Conservation (phyloP, 164 flowering plant genomes). For the Houttuynia cordata region DNA sequence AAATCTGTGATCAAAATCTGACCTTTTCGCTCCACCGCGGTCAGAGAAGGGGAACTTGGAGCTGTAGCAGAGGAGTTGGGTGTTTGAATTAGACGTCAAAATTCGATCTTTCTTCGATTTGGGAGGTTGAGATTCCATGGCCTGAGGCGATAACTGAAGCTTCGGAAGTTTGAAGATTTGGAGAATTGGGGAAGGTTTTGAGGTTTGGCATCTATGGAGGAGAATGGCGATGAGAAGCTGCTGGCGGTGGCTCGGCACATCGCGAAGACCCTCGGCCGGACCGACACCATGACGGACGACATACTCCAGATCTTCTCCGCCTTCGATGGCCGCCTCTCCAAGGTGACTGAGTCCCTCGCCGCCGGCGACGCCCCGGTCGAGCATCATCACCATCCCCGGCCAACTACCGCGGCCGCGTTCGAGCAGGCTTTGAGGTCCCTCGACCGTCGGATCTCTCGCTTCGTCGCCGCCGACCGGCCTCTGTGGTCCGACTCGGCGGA, state of each 20-base stretch:
- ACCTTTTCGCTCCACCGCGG: too few relatives aligned
- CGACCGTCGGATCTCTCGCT: conserved; percentile 56
- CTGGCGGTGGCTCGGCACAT: conserved; percentile 88
- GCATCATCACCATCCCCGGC: conserved; percentile 1
- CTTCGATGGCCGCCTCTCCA: conserved; percentile 77
- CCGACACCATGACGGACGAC: conserved; percentile 75
- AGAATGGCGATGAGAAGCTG: conserved; percentile 75
- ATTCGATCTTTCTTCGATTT: too few relatives aligned
- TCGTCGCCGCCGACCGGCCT: conserved; percentile 39
- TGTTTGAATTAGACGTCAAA: too few relatives aligned
- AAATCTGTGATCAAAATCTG: too few relatives aligned
- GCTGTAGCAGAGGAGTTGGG: too few relatives aligned
- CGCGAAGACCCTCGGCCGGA: conserved; percentile 77
- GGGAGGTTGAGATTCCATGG: neutral
- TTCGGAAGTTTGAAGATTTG: neutral
- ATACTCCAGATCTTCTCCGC: conserved; percentile 78
- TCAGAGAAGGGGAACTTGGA: too few relatives aligned
- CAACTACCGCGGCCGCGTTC: conserved; percentile 19
- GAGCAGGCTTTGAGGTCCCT: conserved; percentile 40
- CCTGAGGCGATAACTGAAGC: neutral
- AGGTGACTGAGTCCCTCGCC: conserved; percentile 29
- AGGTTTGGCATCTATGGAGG: conserved; percentile 11
- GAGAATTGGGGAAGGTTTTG: neutral
- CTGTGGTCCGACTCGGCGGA: conserved; percentile 76
- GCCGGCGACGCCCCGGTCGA: conserved; percentile 11